Evolutionary conservation across 805 yeast species (phyloP).

Genomic region (Wickerhamomyces pijperi): DNA sequence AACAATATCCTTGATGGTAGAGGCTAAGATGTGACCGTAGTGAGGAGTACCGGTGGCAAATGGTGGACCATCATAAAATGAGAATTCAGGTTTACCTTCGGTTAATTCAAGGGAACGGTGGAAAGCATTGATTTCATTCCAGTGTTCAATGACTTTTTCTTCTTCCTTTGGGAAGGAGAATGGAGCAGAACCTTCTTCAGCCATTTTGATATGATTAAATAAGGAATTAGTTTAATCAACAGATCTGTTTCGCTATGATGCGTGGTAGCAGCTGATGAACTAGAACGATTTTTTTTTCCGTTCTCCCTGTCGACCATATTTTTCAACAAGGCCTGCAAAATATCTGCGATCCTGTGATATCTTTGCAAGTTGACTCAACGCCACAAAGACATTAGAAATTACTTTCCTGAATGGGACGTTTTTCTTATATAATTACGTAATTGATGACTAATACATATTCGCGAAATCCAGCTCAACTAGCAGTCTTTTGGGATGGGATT

Average conservation of each 20-base stretch:
- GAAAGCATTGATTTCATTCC: slow-evolving; percentile 95
- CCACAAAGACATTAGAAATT: no score
- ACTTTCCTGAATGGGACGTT: no score
- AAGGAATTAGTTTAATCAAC: not conserved
- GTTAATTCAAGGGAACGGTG: slow-evolving; percentile 74
- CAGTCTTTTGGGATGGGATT: no score
- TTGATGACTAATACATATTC: no score
- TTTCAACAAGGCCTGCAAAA: no score
- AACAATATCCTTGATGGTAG: slow-evolving; percentile 95
- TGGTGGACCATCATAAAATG: slow-evolving; percentile 98
- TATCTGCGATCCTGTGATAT: no score
- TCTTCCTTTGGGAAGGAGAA: slow-evolving; percentile 86
- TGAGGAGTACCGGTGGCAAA: slow-evolving; percentile 99
- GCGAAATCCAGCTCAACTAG: no score
- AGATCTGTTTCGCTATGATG: no score
- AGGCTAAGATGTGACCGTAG: slow-evolving; percentile 94
- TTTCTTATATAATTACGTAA: no score
- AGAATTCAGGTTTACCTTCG: slow-evolving; percentile 75
- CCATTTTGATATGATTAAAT: slow-evolving; percentile 14
- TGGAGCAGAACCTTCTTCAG: slow-evolving; percentile 22
- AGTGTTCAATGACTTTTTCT: slow-evolving; percentile 63
- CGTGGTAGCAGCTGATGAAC: not conserved
- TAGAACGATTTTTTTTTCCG: no score
- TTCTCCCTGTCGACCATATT: no score
- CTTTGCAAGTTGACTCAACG: no score